Percentiles rank a stretch among this genome's conserved stretches.
Conservation (phyloP, 2,329 filamentous ascomycete genomes). For the Aureobasidium melanogenum region DNA sequence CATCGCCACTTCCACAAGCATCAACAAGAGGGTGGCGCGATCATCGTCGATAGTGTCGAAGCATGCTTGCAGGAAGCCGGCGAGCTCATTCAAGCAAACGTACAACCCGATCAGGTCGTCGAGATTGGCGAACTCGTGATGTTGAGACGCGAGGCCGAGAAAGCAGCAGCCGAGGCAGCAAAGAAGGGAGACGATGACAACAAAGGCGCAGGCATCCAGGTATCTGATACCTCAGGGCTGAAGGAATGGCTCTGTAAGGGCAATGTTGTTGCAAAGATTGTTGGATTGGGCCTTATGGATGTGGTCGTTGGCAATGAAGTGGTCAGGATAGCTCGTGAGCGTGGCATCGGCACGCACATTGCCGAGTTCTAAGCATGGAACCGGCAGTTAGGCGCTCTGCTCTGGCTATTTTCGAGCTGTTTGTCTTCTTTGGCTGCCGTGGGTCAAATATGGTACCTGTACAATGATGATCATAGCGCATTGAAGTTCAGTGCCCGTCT, state of each 20-base stretch:
- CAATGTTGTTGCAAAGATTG: constrained; percentile 61
- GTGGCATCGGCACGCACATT: constrained; percentile 47
- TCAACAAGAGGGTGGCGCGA: constrained; percentile 48
- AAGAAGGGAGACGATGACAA: constrained; percentile 16
- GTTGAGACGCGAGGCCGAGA: constrained; percentile 47
- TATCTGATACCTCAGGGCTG: constrained; percentile 33
- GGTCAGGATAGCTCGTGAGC: constrained; percentile 46
- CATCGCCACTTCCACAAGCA: constrained; percentile 56
- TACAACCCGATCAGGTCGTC: constrained; percentile 67
- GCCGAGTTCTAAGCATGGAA: constrained; percentile 33
- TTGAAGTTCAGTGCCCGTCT: too few species aligned
- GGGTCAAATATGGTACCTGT: too few species aligned
- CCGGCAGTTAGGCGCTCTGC: background rate
- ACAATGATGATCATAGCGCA: too few species aligned
- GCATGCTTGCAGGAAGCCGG: constrained; percentile 76
- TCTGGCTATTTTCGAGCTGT: too few species aligned
- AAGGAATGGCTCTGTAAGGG: constrained; percentile 53
- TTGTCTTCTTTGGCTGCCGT: too few species aligned
- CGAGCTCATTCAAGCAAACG: constrained; percentile 70
- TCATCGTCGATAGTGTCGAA: constrained; percentile 61
- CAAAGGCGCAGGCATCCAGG: constrained; percentile 17
- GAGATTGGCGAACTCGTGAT: constrained; percentile 77
- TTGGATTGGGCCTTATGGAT: constrained; percentile 61
- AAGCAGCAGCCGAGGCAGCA: constrained; percentile 18
- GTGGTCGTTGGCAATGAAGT: constrained; percentile 53